Base-by-base conservation (phyloP, 805 yeast species). In the Teunomyces stri region DNA sequence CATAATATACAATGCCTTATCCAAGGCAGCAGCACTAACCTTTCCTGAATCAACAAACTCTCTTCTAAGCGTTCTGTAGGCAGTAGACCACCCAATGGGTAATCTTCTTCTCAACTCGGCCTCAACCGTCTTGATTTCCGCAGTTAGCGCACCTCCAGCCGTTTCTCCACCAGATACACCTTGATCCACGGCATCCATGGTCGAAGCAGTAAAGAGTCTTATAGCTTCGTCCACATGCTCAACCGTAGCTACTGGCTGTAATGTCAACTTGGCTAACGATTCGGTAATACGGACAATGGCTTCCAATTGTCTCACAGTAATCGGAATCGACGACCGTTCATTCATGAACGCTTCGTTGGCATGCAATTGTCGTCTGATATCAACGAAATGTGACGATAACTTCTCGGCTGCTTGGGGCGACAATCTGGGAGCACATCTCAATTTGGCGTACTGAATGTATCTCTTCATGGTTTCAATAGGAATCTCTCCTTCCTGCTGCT, bases 231-330 rank as follows among this genome's bases (percentile, higher is more conserved):
- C 92, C 25, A 94, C 99, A 62, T 94, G 98, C 53, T 81, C 85
- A 57, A 83, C 94, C 6, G 82, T 79, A 3, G 97, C 98, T 13
- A 89, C 77, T 1, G 97, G 92, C 11, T 85, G 77, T 47, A 94
- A 71, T 47, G 84, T 84, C 49, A 94, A 65, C 66, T 94, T 94
- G 6, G 99, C 99, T 47, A 94, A 71, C 0, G 96, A 81, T 70
- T 94, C 99, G 1, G 97, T 81, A 46, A 94, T 94, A 72, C 99
- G 91, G 42, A 94, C 82, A 57, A 94, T 89, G 34, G 99, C 99
- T 69, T 94, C 99, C 51, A 94, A 77, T 72, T 94, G 99, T 77
- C 99, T 90, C 39, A 94, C 83, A 0, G 99, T 94, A 61, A 94
- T 92, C 27, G 99, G 99, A 60, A 94, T 94, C 1, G 97, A 86